Evolutionary conservation across 208 protist species (phyloP), one percentile per base, ranked within the genome.

Genomic region (Leishmania amazonensis): DNA sequence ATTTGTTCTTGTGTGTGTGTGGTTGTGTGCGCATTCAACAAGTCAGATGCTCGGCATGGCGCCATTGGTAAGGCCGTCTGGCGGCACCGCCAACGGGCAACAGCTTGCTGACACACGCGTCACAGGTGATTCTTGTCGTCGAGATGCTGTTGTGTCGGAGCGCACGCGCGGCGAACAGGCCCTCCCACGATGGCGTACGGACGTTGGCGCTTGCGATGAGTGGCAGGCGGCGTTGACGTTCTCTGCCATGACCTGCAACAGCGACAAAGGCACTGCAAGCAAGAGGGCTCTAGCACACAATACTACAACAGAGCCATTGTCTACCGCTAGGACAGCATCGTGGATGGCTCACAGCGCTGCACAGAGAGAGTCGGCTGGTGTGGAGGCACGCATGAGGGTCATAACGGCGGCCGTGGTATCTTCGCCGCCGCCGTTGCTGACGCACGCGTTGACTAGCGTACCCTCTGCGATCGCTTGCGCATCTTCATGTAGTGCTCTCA

Each of bases 311-410:
- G 6, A 45, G 45, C 5, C 60, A 62, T 11, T 28, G 49, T 35
- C 62, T 78, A 49, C 64, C 35, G 15, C 11, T 19, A 65, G 38
- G 35, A 79, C 51, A 73, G 38, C 65, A 72, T 51, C 62, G 38
- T 40, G 64, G 35, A 79, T 9, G n/a, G 24, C 19, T 35, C 13
- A 8, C 2, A 31, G 9, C 68, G 73, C 40, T 68, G 53, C 24
- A 60, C 11, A 47, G 73, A 75, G 64, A 19, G 73, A 17, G 72
- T 68, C 80, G 1, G 45, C 67, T 31, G 78, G n/a, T 76, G 74
- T 19, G 15, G 75, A 76, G n/a, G 75, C 42, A 38, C 74, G 80
- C 8, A 11, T 53, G 70, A 42, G 31, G 31, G 24, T 40, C 65
- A 38, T 24, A n/a, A 42, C 19, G n/a, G 8, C 38, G 71, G 71